phyloP scores from a whole-genome alignment of 805 yeast genomes.

The Teunomyces lycoperdinae region DNA sequence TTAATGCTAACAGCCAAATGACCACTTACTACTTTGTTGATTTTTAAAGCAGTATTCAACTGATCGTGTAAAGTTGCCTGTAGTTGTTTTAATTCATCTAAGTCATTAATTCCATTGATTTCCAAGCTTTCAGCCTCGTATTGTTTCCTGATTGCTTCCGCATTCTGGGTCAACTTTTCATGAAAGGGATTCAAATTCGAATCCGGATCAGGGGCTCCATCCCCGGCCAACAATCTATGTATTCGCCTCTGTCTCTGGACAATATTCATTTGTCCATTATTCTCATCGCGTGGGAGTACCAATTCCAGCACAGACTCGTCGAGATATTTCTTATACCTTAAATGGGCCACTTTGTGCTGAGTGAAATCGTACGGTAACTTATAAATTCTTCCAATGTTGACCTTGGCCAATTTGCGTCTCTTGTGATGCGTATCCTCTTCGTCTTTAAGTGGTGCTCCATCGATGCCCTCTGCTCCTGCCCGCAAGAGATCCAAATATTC shows the following conservation, averaged over 20 bases:
- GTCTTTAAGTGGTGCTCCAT: neutral
- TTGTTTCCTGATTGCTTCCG: constrained; percentile 4
- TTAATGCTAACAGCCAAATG: constrained; percentile 24
- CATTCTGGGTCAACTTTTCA: constrained; percentile 7
- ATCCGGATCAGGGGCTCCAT: constrained; percentile 5
- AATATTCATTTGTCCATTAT: constrained; percentile 5
- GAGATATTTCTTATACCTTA: constrained; percentile 25
- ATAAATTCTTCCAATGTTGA: constrained; percentile 16
- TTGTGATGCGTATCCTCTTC: neutral
- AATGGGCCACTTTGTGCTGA: constrained; percentile 32
- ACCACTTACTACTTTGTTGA: constrained; percentile 33
- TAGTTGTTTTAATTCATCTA: constrained; percentile 17
- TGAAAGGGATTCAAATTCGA: constrained; percentile 4
- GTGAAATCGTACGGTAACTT: constrained; percentile 30
- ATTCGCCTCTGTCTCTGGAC: constrained; percentile 7
- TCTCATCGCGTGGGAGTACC: constrained; percentile 4
- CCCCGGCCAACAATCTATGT: constrained; percentile 3
- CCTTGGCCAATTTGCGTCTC: constrained; percentile 3
- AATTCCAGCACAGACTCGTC: constrained; percentile 10
- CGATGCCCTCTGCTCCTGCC: constrained; percentile 8
- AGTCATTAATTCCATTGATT: constrained; percentile 9
- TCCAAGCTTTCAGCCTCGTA: constrained; percentile 9
- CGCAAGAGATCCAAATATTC: constrained; percentile 25
- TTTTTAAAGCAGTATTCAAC: constrained; percentile 36
- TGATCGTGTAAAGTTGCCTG: constrained; percentile 29